Evolutionary conservation across 257 asterid species (phyloP), one percentile per base, ranked within the genome.

Genomic region (Salvia miltiorrhiza): DNA sequence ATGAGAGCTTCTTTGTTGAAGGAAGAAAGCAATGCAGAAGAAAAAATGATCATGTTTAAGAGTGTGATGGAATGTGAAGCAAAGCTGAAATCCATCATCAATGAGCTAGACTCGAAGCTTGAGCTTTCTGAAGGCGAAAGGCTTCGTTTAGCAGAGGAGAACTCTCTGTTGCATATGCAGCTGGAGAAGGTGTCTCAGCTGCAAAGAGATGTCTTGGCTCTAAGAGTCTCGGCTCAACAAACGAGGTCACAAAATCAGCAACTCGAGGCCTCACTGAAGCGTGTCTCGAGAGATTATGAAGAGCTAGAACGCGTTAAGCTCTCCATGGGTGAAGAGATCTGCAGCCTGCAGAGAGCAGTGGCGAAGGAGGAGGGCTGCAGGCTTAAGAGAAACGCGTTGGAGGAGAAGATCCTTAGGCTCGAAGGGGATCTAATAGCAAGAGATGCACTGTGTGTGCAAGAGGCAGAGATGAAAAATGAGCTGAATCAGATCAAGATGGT

Each of bases 371-470:
- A 81, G 77, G 75, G 71, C 44, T 57, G 73, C 71, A 71, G 37
- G 44, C 72, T 59, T 28, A 79, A 50, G 71, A 81, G 56, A 47
- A 69, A 45, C 21, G 77, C 74, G 24, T 28, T 83, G 47, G 84
- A 83, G 73, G 86, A 81, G 64, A 83, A 83, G 44, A 56, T 83
- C 20, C 71, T 80, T 30, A 58, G 86, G 79, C 76, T 83, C 7
- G 86, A 81, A 63, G 84, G 86, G 30, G 88, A 83, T 70, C 30
- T 80, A 19, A 71, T 80, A 3, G 86, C 82, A 37, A 81, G 73
- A 61, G 88, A 83, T 21, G 84, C 77, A 53, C 54, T 67, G 17
- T 49, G 52, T 37, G 48, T 67, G 21, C 62, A 64, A 20, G 74
- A 70, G 19, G 69, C 78, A 30, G 86, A 83, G 76, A 76, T 43